Conservation (phyloP, 1,284 basidiomycete genomes). For the Boletus semigastroideus region DNA sequence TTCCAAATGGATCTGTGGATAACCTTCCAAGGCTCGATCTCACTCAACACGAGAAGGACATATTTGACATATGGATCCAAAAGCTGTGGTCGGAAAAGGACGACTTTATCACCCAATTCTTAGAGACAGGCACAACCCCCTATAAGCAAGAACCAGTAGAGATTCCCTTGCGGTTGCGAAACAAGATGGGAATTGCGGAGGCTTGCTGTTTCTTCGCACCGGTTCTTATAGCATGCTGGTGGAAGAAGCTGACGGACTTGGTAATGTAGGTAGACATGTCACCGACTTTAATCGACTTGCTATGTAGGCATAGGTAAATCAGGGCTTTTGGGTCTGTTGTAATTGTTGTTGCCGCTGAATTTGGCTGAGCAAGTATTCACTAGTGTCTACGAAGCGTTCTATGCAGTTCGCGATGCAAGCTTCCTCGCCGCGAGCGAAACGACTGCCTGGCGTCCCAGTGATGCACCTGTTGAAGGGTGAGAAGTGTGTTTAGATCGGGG, state of each 20-base stretch:
- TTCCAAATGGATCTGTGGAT: constrained; percentile 32
- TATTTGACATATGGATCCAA: constrained; percentile 85
- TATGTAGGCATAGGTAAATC: constrained; percentile 11
- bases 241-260: constrained; percentile 38
- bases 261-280: constrained; percentile 21
- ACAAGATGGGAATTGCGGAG: constrained; percentile 54
- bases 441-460: constrained; percentile 78
- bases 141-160: constrained; percentile 38
- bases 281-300: constrained; percentile 8
- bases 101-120: constrained; percentile 63
- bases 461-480: constrained; percentile 65
- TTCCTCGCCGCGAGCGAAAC: constrained; percentile 84
- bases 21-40: constrained; percentile 56
- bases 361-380: constrained; percentile 80
- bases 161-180: constrained; percentile 59
- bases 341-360: constrained; percentile 62
- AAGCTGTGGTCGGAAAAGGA: constrained; percentile 87
- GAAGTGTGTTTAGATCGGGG: background rate
- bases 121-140: constrained; percentile 46
- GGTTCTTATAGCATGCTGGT: constrained; percentile 51
- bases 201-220: constrained; percentile 74
- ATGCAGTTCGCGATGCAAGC: constrained; percentile 90
- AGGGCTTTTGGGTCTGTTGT: constrained; percentile 30
- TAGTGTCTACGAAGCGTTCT: constrained; percentile 93
- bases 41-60: constrained; percentile 62